A percentile compares a stretch with the other conserved stretches of the same genome.
Evolutionary conservation across 1,139 yeast species (phyloP).

Genomic region (Ogataea hybrid): DNA sequence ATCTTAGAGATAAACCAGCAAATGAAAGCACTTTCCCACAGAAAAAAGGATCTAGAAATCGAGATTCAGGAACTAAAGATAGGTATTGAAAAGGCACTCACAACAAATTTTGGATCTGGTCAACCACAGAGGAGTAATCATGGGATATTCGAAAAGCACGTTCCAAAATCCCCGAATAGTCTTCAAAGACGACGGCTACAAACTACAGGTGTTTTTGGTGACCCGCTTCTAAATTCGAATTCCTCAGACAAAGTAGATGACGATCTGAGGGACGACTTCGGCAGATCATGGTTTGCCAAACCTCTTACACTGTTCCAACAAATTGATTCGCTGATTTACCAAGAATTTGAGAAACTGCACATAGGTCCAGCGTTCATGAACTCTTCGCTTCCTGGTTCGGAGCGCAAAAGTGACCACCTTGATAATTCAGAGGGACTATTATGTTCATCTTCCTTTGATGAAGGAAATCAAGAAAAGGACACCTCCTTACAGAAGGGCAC

Average conservation of each 20-base stretch:
- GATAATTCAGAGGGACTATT: background rate
- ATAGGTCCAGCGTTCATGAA: conserved; percentile 2
- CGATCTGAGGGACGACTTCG: background rate
- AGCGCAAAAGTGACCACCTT: background rate
- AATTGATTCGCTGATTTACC: conserved; percentile 64
- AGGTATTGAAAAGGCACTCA: conserved; percentile 46
- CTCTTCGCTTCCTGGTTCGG: no score
- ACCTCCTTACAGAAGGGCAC: background rate
- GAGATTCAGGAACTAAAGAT: conserved; percentile 41
- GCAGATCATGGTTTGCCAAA: conserved; percentile 43
- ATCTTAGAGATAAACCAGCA: conserved; percentile 55
- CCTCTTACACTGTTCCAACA: conserved; percentile 66
- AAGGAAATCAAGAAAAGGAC: background rate
- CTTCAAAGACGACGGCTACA: conserved; percentile 15
- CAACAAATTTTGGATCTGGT: conserved; percentile 32
- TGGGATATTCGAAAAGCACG: conserved; percentile 13
- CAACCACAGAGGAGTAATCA: conserved; percentile 4
- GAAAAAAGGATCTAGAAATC: conserved; percentile 33
- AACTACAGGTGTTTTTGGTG: conserved; percentile 16
- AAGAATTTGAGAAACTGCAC: conserved; percentile 58
- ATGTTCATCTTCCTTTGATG: background rate
- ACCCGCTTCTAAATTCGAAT: conserved; percentile 22
- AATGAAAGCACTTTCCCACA: conserved; percentile 35
- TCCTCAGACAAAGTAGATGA: background rate
- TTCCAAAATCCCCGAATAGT: conserved; percentile 21